These are phyloP conservation scores for Soucietia sequanensis DNA, from an alignment of 805 yeast genomes.

Conservation along the genomic window DNA sequence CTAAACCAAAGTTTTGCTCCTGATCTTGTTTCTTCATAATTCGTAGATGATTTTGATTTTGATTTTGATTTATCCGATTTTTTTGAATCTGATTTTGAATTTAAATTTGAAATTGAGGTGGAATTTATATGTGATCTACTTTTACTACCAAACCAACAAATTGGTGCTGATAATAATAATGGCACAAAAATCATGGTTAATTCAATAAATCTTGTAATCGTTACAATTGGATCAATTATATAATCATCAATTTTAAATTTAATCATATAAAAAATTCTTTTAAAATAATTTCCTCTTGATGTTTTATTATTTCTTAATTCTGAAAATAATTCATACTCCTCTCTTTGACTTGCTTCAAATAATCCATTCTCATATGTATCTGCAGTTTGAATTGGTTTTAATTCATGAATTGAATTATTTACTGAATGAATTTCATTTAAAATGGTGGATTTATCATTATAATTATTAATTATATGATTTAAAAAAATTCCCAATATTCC, in stretches of 20 bases:
- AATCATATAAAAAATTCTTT: conserved; percentile 36
- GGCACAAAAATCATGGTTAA: conserved; percentile 69
- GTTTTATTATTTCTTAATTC: conserved; percentile 28
- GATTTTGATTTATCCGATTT: neutral
- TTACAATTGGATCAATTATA: conserved; percentile 66
- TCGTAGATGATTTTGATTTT: neutral
- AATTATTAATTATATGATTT: too few relatives aligned
- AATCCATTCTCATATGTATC: conserved; percentile 73
- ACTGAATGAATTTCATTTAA: conserved; percentile 32
- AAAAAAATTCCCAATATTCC: too few relatives aligned
- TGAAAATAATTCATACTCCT: conserved; percentile 40
- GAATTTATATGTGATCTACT: too few relatives aligned
- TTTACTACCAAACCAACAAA: conserved; percentile 54
- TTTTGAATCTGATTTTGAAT: conserved; percentile 18
- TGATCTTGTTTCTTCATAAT: conserved; percentile 32
- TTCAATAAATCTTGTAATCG: conserved; percentile 68
- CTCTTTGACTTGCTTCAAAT: conserved; percentile 57
- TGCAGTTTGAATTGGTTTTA: conserved; percentile 45
- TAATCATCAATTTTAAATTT: conserved; percentile 51
- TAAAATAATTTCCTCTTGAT: conserved; percentile 17
- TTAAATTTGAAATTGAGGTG: too few relatives aligned
- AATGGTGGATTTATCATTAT: conserved; percentile 1
- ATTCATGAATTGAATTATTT: conserved; percentile 34
- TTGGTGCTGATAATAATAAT: conserved; percentile 61
- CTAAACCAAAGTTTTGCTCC: conserved; percentile 76